Base-by-base conservation (phyloP, 257 asterid genomes). In the Voacanga thouarsii region DNA sequence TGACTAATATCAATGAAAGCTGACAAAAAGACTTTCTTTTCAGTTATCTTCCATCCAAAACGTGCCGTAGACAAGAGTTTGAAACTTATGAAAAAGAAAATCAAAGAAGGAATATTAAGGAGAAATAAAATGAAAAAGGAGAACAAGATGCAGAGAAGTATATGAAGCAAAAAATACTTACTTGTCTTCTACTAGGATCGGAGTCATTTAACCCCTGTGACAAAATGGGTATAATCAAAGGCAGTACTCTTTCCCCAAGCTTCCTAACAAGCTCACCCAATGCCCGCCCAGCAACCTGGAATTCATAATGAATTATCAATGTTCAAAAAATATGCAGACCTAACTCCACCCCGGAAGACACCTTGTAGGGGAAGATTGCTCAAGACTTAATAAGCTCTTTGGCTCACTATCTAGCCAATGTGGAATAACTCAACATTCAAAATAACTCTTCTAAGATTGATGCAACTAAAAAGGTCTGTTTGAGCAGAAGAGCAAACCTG, bases 171-270 rank as follows among this genome's bases (percentile, higher is more conserved):
- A 76, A 79, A 80, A 75, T 73, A 44, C 96, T 82, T 82, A 93
- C 99, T 77, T 96, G 99, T 96, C 99, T 90, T 85, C 96, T 83
- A 87, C 97, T 79, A 73, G 97, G 93, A 85, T 90, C 88, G 60
- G 87, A 84, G 84, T 96, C 98, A 55, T 69, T 82, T 75, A 96
- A 91, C 78, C 99, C 99, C 87, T 87, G 86, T 0, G 99, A 90
- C 74, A 96, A 84, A 83, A 96, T 96, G 74, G 99, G 99, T 82
- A 96, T 86, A 81, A 96, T 92, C 63, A 87, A 83, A 78, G 99
- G 96, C 87, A 96, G 99, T 85, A 96, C 99, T 85, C 99, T 90
- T 23, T 96, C 99, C 75, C 99, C 99, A 80, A 96, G 99, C 91
- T 96, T 96, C 92, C 97, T 84, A 77, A 96, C 99, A 90, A 96